A percentile compares a stretch with the other conserved stretches of the same genome.
Evolutionary conservation across 2,329 filamentous ascomycete species (phyloP).

Genomic region (Zalaria obscura): DNA sequence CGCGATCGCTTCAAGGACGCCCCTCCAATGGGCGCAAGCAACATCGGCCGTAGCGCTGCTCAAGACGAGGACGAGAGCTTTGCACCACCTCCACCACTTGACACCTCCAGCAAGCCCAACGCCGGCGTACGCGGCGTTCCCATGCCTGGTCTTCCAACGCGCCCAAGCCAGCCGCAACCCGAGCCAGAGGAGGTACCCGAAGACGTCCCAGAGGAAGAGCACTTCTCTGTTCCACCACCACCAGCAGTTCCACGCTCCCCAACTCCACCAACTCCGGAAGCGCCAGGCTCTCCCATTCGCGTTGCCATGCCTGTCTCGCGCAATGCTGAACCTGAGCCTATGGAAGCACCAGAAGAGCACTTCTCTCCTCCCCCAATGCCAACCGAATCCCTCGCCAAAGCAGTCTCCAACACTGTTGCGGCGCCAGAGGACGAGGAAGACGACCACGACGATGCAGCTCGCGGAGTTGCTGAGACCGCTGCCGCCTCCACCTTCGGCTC

Average conservation of each 20-base stretch:
- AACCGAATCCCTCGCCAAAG: constrained; percentile 44
- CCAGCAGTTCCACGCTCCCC: constrained; percentile 24
- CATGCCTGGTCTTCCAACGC: constrained; percentile 60
- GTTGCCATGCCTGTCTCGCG: constrained; percentile 75
- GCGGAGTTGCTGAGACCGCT: constrained; percentile 36
- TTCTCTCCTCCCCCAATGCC: constrained; percentile 44
- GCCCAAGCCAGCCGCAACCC: constrained; percentile 31
- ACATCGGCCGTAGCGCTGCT: constrained; percentile 1
- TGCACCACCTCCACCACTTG: constrained; percentile 45
- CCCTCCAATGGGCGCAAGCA: constrained; percentile 50
- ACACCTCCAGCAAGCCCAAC: constrained; percentile 54
- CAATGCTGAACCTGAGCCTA: constrained; percentile 31
- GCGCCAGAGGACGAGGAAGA: constrained; percentile 48
- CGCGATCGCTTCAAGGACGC: constrained; percentile 71
- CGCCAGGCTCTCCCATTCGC: constrained; percentile 61
- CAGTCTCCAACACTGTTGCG: constrained; percentile 51
- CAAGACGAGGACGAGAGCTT: constrained; percentile 6
- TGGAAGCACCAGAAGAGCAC: constrained; percentile 37
- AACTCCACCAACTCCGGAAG: constrained; percentile 31
- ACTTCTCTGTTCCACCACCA: constrained; percentile 29
- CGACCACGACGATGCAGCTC: constrained; percentile 44
- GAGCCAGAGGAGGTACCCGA: constrained; percentile 8
- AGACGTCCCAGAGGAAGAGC: constrained; percentile 38
- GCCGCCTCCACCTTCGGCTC: constrained; percentile 30
- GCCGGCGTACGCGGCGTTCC: constrained; percentile 50